Evolutionary conservation across 441 rosid species (phyloP).

Genomic region (Flueggea neowawraea): DNA sequence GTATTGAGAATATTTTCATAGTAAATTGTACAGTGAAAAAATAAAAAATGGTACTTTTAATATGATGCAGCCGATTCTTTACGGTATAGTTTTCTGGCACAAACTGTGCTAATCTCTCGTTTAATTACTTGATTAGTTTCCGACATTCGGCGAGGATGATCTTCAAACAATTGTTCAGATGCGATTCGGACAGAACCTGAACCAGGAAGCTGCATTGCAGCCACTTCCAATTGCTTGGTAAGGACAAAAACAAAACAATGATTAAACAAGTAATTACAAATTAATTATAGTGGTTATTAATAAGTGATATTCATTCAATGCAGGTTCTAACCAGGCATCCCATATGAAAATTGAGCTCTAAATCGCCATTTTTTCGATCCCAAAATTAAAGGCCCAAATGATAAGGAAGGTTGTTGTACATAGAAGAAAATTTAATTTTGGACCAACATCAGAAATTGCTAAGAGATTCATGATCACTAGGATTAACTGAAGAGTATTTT

Average conservation of each 20-base stretch:
- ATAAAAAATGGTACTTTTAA: too few species aligned
- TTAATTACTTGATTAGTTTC: constrained; percentile 27
- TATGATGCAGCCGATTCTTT: too few species aligned
- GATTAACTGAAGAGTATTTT: constrained; percentile 21
- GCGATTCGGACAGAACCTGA: constrained; percentile 58
- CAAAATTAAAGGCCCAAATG: constrained; percentile 22
- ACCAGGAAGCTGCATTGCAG: constrained; percentile 15
- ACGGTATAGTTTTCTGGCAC: too few species aligned
- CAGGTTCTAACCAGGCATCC: constrained; percentile 49
- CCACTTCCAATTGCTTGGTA: constrained; percentile 42
- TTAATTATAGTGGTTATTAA: neutral
- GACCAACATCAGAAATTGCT: constrained; percentile 23
- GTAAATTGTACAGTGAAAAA: too few species aligned
- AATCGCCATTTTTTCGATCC: constrained; percentile 27
- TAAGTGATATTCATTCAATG: constrained; percentile 22
- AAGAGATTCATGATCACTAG: constrained; percentile 20
- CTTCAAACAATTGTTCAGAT: constrained; percentile 72
- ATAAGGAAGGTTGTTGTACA: constrained; percentile 49
- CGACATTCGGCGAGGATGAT: constrained; percentile 63
- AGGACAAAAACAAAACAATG: neutral
- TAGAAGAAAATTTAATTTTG: constrained; percentile 37
- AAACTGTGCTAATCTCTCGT: neutral
- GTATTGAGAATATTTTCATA: too few species aligned
- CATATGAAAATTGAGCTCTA: constrained; percentile 63
- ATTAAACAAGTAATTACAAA: too few species aligned